These are phyloP conservation scores for Phaffia rhodozyma DNA, from an alignment of 1,284 basidiomycete genomes.

Conservation along the genomic window DNA sequence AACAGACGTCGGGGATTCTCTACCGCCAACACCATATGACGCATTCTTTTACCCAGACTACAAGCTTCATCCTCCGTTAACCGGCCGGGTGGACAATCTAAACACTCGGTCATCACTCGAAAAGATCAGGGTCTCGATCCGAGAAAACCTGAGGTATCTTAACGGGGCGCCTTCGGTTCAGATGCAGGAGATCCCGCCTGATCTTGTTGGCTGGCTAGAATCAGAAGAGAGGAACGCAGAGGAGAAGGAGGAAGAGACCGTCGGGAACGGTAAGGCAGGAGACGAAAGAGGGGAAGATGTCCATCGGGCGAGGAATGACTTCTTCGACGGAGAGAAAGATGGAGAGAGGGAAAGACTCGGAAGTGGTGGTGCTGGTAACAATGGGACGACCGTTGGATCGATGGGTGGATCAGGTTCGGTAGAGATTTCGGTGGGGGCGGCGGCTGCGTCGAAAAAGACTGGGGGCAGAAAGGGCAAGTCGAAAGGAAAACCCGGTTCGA, in stretches of 20 bases:
- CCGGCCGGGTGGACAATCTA: conserved; percentile 81
- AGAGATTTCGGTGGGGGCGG: not conserved
- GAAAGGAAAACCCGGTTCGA: not conserved
- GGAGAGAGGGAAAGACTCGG: conserved; percentile 36
- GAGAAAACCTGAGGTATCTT: conserved; percentile 84
- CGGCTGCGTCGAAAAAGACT: not conserved
- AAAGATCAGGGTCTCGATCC: conserved; percentile 68
- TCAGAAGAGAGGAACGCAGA: conserved; percentile 61
- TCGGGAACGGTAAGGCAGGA: conserved; percentile 46
- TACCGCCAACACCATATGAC: conserved; percentile 83
- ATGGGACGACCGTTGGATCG: not conserved
- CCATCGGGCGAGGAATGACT: conserved; percentile 50
- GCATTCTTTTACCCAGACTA: conserved; percentile 86
- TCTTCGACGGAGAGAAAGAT: conserved; percentile 59
- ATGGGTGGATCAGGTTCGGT: not conserved
- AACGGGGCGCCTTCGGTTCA: conserved; percentile 91
- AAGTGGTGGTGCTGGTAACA: not conserved
- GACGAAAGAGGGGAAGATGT: conserved; percentile 45
- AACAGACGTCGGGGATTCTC: conserved; percentile 65
- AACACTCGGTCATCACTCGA: conserved; percentile 74
- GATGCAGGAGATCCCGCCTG: conserved; percentile 93
- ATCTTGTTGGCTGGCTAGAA: conserved; percentile 64
- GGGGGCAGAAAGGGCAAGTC: not conserved
- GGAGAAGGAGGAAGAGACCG: conserved; percentile 55
- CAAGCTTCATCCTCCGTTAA: conserved; percentile 84